These are phyloP conservation scores for Papilionanthe hybrid DNA, from an alignment of 116 monocot species.

Conservation along the genomic window DNA sequence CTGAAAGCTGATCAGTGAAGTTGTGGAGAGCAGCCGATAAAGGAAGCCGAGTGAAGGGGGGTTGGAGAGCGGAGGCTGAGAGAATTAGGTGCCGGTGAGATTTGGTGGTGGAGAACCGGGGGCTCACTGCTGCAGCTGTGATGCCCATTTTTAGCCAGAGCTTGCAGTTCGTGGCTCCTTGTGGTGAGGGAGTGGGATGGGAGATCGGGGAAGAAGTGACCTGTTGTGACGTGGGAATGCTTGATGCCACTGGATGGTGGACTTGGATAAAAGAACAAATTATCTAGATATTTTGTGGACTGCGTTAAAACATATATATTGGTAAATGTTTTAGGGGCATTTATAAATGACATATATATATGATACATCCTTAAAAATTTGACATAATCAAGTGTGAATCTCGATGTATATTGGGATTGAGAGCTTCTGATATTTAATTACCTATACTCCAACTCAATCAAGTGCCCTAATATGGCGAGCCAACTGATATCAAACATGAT, in stretches of 20 bases:
- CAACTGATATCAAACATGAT: no score
- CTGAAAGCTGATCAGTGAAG: constrained; percentile 5
- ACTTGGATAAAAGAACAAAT: no score
- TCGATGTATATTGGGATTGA: no score
- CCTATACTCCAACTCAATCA: no score
- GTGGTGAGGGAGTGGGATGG: neutral
- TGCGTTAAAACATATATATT: no score
- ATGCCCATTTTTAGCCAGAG: neutral
- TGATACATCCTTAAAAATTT: no score
- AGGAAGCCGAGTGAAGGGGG: constrained; percentile 8
- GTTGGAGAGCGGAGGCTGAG: neutral
- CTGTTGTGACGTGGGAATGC: neutral
- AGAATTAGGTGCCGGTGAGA: neutral
- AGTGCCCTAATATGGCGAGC: no score
- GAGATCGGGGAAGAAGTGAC: neutral
- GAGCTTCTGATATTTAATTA: no score
- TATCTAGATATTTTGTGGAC: no score
- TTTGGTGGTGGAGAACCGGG: constrained; percentile 26
- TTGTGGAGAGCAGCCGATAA: neutral
- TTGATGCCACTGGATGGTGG: neutral
- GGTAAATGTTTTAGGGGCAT: no score
- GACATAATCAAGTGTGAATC: no score
- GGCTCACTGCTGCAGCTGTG: constrained; percentile 15
- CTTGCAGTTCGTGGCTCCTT: neutral
- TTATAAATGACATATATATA: no score